These are phyloP conservation scores for Moelleriella libera DNA, from an alignment of 2,329 filamentous ascomycete species.

Conservation along the genomic window DNA sequence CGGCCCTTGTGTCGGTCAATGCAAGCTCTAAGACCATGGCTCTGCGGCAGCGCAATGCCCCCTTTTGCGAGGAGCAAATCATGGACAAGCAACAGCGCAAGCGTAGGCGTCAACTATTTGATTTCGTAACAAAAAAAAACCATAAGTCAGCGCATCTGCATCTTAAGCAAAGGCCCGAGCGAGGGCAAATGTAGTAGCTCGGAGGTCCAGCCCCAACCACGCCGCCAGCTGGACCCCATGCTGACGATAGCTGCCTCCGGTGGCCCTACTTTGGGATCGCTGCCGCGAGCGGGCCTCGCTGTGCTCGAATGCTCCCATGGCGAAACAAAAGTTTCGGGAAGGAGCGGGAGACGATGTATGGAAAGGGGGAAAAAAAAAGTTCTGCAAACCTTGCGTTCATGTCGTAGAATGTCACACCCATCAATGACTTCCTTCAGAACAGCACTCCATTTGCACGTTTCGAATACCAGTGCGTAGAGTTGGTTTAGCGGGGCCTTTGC, in stretches of 20 bases:
- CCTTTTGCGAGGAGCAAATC: constrained; percentile 71
- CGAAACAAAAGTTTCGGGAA: too few relatives aligned
- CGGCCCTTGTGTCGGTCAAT: constrained; percentile 73
- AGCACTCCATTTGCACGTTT: constrained; percentile 81
- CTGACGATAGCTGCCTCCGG: too few relatives aligned
- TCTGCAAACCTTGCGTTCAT: constrained; percentile 64
- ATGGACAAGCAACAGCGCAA: constrained; percentile 73
- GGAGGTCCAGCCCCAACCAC: too few relatives aligned
- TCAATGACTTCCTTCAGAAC: constrained; percentile 87
- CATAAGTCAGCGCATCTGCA: too few relatives aligned
- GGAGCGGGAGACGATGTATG: too few relatives aligned
- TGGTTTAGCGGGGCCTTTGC: constrained; percentile 69
- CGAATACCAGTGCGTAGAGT: constrained; percentile 74
- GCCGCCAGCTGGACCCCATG: too few relatives aligned
- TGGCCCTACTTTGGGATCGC: too few relatives aligned
- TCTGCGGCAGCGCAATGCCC: constrained; percentile 68
- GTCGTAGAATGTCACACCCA: constrained; percentile 55
- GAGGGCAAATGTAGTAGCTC: too few relatives aligned
- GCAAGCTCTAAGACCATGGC: constrained; percentile 62
- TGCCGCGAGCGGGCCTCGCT: too few relatives aligned
- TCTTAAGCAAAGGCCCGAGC: too few relatives aligned
- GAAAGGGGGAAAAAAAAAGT: background rate
- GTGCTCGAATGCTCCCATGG: too few relatives aligned
- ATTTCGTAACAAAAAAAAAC: too few relatives aligned
- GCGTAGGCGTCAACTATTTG: constrained; percentile 57